Percentiles rank a stretch among this genome's conserved stretches.
Conservation (phyloP, 352 stramenopile genomes). For the Lagenidium giganteum region DNA sequence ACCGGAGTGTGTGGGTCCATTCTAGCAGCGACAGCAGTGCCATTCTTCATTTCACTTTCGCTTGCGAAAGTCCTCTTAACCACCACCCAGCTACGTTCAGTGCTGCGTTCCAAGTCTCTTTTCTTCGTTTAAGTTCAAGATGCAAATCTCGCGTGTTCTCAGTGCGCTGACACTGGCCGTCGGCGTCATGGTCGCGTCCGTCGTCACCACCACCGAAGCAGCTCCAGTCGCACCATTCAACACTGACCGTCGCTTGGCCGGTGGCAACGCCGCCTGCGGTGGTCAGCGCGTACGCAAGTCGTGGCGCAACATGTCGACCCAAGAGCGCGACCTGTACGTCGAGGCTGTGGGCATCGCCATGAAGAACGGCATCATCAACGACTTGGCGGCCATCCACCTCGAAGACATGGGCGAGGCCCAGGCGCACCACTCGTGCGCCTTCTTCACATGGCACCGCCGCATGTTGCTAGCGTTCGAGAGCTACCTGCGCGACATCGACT, state of each 20-base stretch:
- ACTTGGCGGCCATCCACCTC: conserved; percentile 43
- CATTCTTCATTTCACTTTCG: too few species aligned
- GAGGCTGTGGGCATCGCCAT: conserved; percentile 41
- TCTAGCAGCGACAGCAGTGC: too few species aligned
- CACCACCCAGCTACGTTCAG: too few species aligned
- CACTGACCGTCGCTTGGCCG: conserved; percentile 33
- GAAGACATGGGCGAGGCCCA: conserved; percentile 45
- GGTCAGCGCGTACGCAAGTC: conserved; percentile 42
- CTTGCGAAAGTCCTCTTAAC: too few species aligned
- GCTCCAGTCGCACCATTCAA: conserved; percentile 8
- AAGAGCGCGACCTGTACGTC: conserved; percentile 54
- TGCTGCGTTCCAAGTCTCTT: too few species aligned
- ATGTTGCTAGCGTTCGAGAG: conserved; percentile 61
- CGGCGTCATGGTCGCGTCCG: conserved; percentile 9
- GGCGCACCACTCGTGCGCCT: conserved; percentile 48
- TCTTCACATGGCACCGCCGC: conserved; percentile 63
- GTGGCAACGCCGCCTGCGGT: conserved; percentile 42
- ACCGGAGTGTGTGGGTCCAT: too few species aligned
- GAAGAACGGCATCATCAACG: conserved; percentile 34
- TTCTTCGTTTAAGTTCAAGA: too few species aligned
- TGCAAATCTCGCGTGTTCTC: conserved; percentile 2
- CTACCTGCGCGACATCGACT: conserved; percentile 47
- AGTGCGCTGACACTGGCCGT: not conserved
- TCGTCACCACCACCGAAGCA: too few species aligned
- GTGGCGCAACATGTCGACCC: conserved; percentile 30